These are phyloP conservation scores for Isoetes taiwanensis DNA, from an alignment of 75 land plant genomes.

Conservation along the genomic window DNA sequence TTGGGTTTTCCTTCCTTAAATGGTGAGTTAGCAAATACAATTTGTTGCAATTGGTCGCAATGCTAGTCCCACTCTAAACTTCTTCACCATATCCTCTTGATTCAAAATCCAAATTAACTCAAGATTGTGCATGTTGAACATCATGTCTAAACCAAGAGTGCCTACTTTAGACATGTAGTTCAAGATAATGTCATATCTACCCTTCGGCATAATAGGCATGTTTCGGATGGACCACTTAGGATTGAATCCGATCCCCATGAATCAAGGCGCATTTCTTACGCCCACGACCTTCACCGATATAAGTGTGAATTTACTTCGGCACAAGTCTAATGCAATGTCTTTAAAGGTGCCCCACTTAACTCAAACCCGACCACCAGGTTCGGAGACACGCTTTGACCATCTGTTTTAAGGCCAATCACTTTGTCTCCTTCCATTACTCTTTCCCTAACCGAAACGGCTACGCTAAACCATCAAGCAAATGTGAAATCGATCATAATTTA, in stretches of 20 bases:
- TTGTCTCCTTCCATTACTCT: slow-evolving; percentile 72
- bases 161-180: slow-evolving; percentile 99
- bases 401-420: slow-evolving; percentile 84
- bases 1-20: slow-evolving; percentile 96
- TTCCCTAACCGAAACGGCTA: slow-evolving; percentile 94
- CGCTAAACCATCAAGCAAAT: slow-evolving; percentile 62
- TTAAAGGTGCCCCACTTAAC: slow-evolving; percentile 97
- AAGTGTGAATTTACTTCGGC: slow-evolving; percentile 99
- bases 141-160: slow-evolving; percentile 86
- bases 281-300: too few species aligned
- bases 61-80: slow-evolving; percentile 91
- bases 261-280: too few species aligned
- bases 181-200: slow-evolving; percentile 91
- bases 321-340: slow-evolving; percentile 96
- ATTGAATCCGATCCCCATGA: too few species aligned
- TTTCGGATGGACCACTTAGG: too few species aligned
- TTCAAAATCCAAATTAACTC: slow-evolving; percentile 93
- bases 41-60: slow-evolving; percentile 98
- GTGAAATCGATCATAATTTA: slow-evolving; percentile 76
- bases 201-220: too few species aligned
- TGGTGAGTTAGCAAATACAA: slow-evolving; percentile 96
- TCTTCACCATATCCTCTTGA: slow-evolving; percentile 91
- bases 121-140: slow-evolving; percentile 99
- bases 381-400: slow-evolving; percentile 92
- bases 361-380: slow-evolving; percentile 99